Evolutionary conservation across 2,329 filamentous ascomycete species (phyloP).

Genomic region (Ascochyta rabiei): DNA sequence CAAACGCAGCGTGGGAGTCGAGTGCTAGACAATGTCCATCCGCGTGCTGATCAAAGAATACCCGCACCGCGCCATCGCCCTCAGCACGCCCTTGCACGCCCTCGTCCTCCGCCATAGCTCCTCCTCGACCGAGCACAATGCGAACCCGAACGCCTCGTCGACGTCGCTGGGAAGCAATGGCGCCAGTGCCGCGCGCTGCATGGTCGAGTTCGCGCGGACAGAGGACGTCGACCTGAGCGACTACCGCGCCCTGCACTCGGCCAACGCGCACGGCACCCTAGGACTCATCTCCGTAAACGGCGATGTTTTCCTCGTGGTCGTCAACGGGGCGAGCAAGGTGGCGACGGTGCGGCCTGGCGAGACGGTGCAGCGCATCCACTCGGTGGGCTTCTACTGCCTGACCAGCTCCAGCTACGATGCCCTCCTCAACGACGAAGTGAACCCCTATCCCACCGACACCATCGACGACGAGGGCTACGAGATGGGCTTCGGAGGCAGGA

Average conservation of each 20-base stretch:
- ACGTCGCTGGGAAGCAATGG: conserved; percentile 54
- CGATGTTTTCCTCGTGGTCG: conserved; percentile 90
- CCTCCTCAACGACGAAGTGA: conserved; percentile 64
- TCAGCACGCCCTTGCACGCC: conserved; percentile 78
- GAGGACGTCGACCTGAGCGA: conserved; percentile 71
- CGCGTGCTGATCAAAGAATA: conserved; percentile 85
- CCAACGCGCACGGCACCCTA: conserved; percentile 82
- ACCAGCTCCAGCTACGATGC: conserved; percentile 87
- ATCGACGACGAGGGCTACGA: conserved; percentile 61
- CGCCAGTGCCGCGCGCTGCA: conserved; percentile 65
- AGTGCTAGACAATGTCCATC: conserved; percentile 53
- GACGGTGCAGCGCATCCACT: conserved; percentile 83
- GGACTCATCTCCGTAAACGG: conserved; percentile 82
- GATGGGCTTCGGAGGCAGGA: conserved; percentile 59
- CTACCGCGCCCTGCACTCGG: conserved; percentile 75
- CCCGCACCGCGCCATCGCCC: conserved; percentile 84
- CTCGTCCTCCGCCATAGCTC: conserved; percentile 83
- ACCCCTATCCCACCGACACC: conserved; percentile 60
- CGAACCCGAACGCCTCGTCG: conserved; percentile 59
- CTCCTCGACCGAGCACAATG: conserved; percentile 60
- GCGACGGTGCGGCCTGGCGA: conserved; percentile 86
- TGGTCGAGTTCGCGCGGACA: conserved; percentile 81
- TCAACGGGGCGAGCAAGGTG: conserved; percentile 78
- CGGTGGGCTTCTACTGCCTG: conserved; percentile 90
- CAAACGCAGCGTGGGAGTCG: background rate